Base-by-base conservation (phyloP, 2,329 filamentous ascomycete genomes). In the Alternaria rosae region DNA sequence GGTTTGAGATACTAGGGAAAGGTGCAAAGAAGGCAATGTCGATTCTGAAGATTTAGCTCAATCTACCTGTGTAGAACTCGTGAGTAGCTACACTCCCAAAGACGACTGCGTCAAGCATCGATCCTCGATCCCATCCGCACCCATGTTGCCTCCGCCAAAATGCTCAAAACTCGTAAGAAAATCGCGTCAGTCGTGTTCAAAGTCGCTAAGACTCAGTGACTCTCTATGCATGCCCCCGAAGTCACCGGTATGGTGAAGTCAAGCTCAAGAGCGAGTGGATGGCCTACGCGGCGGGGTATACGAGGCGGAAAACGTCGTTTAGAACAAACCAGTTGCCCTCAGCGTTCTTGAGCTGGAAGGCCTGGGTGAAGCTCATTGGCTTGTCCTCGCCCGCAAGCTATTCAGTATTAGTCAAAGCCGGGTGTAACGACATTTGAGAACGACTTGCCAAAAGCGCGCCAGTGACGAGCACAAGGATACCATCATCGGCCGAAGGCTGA, bases 261-360 rank as follows among this genome's bases (percentile, higher is more conserved):
- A 32, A 35, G 42, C 47, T 25, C 21, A 23, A 5, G 13, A 28
- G 7, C 26, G 30, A 41, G 54, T 42, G 28, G 11, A 45, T 42
- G 30, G 52, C 59, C 66, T 78, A 80, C 62, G 76, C 72, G 61
- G 77, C 82, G 47, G 82, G 79, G 82, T 92, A 94, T 71, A 97
- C 87, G 65, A 98, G 88, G 83, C 92, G 92, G 89, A 98, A 98
- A 79, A 98, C 83, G 81, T 98, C 94, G 85, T 98, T 97, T 84
- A 90, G 90, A 78, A 98, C 91, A 80, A 88, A 97, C 82, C 86
- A 89, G 72, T 89, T 90, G 53, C 75, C 70, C 57, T 93, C 91
- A 59, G 94, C 91, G 64, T 88, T 89, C 69, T 88, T 81, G 66
- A 98, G 90, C 81, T 96, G 91, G 87, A 98, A 98, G 59, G 87